Evolutionary conservation across 257 asterid genomes (phyloP).

Genomic region (Fraxinus americana): DNA sequence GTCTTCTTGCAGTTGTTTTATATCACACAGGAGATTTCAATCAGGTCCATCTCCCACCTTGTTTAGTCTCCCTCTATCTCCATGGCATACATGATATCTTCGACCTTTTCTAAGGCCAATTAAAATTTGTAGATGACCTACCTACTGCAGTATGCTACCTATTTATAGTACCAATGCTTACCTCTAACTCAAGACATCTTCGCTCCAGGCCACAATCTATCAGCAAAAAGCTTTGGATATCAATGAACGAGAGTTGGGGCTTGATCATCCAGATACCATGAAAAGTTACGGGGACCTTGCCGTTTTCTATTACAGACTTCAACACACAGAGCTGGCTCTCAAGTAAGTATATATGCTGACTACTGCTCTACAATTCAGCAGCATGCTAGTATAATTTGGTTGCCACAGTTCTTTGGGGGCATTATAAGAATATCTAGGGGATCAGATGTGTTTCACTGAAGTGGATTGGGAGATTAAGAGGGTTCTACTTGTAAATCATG

Average conservation of each 20-base stretch:
- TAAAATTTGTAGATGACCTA: slow-evolving; percentile 20
- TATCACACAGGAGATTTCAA: slow-evolving; percentile 97
- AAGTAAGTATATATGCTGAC: slow-evolving; percentile 50
- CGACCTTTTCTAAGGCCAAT: not conserved
- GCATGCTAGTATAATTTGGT: slow-evolving; percentile 17
- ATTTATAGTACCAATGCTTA: slow-evolving; percentile 20
- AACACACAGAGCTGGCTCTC: slow-evolving; percentile 92
- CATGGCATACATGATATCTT: slow-evolving; percentile 18
- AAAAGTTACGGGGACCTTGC: slow-evolving; percentile 97
- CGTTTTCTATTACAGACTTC: slow-evolving; percentile 92
- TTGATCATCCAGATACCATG: slow-evolving; percentile 98
- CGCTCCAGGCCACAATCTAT: slow-evolving; percentile 81
- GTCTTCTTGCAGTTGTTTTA: slow-evolving; percentile 94
- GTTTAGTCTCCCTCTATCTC: slow-evolving; percentile 14
- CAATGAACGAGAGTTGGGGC: slow-evolving; percentile 87
- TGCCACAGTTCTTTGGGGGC: not conserved
- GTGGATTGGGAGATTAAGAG: not conserved
- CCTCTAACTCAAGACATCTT: slow-evolving; percentile 25
- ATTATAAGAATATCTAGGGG: slow-evolving; percentile 4
- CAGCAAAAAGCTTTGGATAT: slow-evolving; percentile 96
- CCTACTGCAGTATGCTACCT: slow-evolving; percentile 9
- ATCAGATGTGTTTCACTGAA: slow-evolving; percentile 3
- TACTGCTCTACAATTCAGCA: slow-evolving; percentile 8
- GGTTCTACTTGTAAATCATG: not conserved
- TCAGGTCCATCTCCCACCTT: slow-evolving; percentile 57